Conservation (phyloP, 225 moss, liverwort and hornwort species). For the Polytrichum commune region DNA sequence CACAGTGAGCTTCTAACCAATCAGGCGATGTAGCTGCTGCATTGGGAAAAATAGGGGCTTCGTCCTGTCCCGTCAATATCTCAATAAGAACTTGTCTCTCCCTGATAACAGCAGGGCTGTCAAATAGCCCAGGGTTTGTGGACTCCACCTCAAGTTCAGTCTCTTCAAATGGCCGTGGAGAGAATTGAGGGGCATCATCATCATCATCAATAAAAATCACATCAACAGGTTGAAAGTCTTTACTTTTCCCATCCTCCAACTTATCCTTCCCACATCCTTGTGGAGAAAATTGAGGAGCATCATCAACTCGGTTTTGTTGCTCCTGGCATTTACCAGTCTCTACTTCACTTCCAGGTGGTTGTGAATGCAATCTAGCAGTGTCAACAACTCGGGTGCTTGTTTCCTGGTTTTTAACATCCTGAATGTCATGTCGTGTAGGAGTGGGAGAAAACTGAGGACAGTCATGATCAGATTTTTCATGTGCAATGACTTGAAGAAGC, state of each 20-base stretch:
- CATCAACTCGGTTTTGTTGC: neutral
- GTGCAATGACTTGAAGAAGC: conserved; percentile 28
- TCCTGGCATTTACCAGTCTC: conserved; percentile 11
- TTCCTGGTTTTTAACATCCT: no score
- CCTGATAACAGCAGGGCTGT: conserved; percentile 14
- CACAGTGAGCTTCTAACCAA: conserved; percentile 50
- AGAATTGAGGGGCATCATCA: conserved; percentile 29
- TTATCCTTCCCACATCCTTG: no score
- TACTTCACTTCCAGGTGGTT: conserved; percentile 10
- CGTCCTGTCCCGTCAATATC: conserved; percentile 19
- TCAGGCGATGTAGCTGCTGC: conserved; percentile 39
- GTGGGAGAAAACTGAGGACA: neutral
- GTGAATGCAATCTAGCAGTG: conserved; percentile 3
- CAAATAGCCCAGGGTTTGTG: neutral
- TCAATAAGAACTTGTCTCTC: conserved; percentile 35
- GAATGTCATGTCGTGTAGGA: neutral
- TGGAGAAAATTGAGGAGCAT: neutral
- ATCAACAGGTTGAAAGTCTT: neutral
- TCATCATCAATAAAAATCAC: conserved; percentile 12
- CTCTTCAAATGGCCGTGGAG: conserved; percentile 18
- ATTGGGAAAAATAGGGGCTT: conserved; percentile 31
- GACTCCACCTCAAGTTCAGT: conserved; percentile 4
- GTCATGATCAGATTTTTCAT: conserved; percentile 18
- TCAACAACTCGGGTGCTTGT: neutral
- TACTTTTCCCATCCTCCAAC: no score